These are phyloP conservation scores for Podospora tetraspora DNA, from an alignment of 495 filamentous ascomycete genomes.

Conservation along the genomic window DNA sequence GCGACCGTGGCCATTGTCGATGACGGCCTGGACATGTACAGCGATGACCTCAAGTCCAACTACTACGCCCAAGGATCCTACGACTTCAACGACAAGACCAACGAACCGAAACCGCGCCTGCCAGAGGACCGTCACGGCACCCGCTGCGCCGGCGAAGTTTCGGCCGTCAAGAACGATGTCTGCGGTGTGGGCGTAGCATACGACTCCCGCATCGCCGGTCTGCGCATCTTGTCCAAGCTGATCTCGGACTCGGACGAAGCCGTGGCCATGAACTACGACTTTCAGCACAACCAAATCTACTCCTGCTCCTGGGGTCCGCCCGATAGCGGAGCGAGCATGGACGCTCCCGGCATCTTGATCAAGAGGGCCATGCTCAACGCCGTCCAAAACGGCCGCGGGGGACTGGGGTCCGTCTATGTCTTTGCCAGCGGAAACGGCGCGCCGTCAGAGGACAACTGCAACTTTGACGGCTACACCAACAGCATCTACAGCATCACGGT, in stretches of 20 bases:
- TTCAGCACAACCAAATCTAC: constrained; percentile 89
- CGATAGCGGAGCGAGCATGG: constrained; percentile 90
- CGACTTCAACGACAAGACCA: constrained; percentile 83
- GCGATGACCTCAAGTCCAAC: constrained; percentile 85
- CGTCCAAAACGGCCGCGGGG: constrained; percentile 77
- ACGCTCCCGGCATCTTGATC: constrained; percentile 84
- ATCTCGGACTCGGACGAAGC: constrained; percentile 94
- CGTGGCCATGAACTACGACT: constrained; percentile 83
- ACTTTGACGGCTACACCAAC: constrained; percentile 98
- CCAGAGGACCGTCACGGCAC: constrained; percentile 86
- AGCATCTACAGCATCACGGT: constrained; percentile 98
- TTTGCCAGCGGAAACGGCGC: constrained; percentile 97
- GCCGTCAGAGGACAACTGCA: constrained; percentile 86
- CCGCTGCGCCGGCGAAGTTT: constrained; percentile 89
- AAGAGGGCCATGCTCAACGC: constrained; percentile 85
- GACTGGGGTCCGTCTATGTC: constrained; percentile 88
- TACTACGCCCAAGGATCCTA: constrained; percentile 87
- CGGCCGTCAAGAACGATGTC: constrained; percentile 84
- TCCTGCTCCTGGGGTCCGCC: constrained; percentile 98
- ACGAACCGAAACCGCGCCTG: constrained; percentile 74
- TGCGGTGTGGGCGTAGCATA: constrained; percentile 95
- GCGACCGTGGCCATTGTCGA: constrained; percentile 90
- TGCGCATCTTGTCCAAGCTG: constrained; percentile 84
- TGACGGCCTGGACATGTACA: constrained; percentile 96
- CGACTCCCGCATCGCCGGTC: constrained; percentile 80